Conservation (phyloP, 352 stramenopile genomes). For the Globisporangium nagaii region DNA sequence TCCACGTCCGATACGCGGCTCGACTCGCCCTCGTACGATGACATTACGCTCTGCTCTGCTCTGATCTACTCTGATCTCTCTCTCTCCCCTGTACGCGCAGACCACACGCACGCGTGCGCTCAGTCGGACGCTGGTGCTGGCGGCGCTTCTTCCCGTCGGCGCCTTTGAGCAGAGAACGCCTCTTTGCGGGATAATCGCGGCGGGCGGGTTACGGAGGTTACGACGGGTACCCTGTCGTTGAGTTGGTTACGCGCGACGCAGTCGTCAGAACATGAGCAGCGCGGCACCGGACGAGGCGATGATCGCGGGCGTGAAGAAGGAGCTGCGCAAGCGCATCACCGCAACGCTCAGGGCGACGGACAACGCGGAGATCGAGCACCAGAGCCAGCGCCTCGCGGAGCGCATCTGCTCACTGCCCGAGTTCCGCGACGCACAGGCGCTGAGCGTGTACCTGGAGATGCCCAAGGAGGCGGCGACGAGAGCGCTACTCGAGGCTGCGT, state of each 20-base stretch:
- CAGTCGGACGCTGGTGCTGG: too few species aligned
- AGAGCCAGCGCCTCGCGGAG: conserved; percentile 46
- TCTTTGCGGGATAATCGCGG: too few species aligned
- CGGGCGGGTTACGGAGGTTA: too few species aligned
- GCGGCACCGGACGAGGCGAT: conserved; percentile 5
- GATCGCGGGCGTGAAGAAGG: conserved; percentile 43
- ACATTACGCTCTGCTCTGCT: not conserved
- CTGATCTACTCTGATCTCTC: not conserved
- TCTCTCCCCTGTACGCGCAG: not conserved
- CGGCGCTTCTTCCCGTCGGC: too few species aligned
- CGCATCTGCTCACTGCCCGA: conserved; percentile 44
- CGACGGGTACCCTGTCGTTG: too few species aligned
- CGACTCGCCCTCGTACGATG: conserved; percentile 3
- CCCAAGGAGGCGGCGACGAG: conserved; percentile 66
- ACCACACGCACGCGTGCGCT: not conserved
- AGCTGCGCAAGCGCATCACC: conserved; percentile 53
- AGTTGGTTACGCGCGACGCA: too few species aligned
- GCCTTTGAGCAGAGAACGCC: too few species aligned
- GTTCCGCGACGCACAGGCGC: conserved; percentile 28
- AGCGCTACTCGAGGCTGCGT: conserved; percentile 43
- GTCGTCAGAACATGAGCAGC: not conserved
- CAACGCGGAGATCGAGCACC: conserved; percentile 32
- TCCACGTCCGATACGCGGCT: conserved; percentile 4
- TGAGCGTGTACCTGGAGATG: conserved; percentile 88
- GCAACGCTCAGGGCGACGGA: conserved; percentile 31